Evolutionary conservation across 768 basidiomycete species (phyloP), one percentile per base, ranked within the genome.

Genomic region (Gymnopilus junonius): DNA sequence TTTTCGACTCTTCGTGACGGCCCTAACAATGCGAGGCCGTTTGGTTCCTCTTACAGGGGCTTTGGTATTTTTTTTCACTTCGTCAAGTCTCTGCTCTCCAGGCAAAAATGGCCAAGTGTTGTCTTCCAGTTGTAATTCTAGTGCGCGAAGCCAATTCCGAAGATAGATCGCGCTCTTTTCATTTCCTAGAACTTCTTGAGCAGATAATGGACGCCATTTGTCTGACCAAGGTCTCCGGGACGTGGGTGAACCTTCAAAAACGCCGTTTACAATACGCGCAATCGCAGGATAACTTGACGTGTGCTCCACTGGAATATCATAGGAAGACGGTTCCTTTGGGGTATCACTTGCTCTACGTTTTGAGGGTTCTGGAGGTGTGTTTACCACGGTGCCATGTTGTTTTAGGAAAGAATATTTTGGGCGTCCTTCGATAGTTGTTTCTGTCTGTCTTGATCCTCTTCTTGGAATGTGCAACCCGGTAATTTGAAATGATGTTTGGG

Each of bases 121-220:
- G n/a, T 64, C 65, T 45, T 79, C 76, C 20, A 83, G 74, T n/a
- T 85, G 83, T 23, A 94, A 68, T 64, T 86, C 85, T 12, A 93
- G 82, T n/a, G 90, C 87, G 25, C 75, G 75, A 51, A 96, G 80
- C 94, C 94, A 96, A 55, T 91, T 85, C 39, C 90, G 85, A 58
- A 96, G 79, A 74, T 89, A 92, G 27, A 80, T 67, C 0, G 94
- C 90, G 53, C 85, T 84, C 8, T 75, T 71, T 72, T 92, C 87
- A 70, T 95, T 95, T 7, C 93, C 93, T 1, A 97, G 79, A 3
- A 95, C 87, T 63, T 95, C 86, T 23, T 84, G 82, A 12, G 93
- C 93, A 42, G 82, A 77, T 56, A 81, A 82, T 25, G 95, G 95
- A 20, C 85, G 86, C 85, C 91, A 95, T 68, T 85, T 89, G 48